A percentile compares a stretch with the other conserved stretches of the same genome.
phyloP scores from a whole-genome alignment of 2,329 filamentous ascomycete species.

The Coleophoma crateriformis region DNA sequence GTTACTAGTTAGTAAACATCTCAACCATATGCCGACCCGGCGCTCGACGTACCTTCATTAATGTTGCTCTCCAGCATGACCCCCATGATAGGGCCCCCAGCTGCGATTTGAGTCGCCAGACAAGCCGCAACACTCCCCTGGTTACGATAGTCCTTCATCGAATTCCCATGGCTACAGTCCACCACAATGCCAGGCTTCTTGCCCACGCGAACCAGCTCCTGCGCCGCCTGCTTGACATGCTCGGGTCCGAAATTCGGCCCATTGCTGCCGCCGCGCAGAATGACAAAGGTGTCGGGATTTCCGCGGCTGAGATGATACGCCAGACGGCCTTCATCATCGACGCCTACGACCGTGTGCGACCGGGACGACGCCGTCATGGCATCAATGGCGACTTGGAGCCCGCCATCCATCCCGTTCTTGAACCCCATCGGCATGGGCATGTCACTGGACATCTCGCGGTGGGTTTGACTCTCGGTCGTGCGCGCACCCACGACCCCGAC shows the following conservation, averaged over 20 bases:
- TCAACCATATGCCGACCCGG: no score
- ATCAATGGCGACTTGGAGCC: slow-evolving; percentile 85
- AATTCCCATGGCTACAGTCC: slow-evolving; percentile 98
- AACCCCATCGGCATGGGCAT: slow-evolving; percentile 97
- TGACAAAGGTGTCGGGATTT: slow-evolving; percentile 97
- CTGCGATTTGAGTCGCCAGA: slow-evolving; percentile 77
- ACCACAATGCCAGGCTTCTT: slow-evolving; percentile 92
- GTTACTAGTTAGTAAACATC: no score
- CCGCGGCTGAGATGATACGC: slow-evolving; percentile 90
- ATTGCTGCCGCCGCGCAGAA: slow-evolving; percentile 83
- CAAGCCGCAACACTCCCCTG: slow-evolving; percentile 86
- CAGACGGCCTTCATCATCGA: slow-evolving; percentile 94
- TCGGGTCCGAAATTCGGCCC: slow-evolving; percentile 92
- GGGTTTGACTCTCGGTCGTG: slow-evolving; percentile 93
- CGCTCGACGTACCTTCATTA: slow-evolving; percentile 59
- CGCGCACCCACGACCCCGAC: slow-evolving; percentile 92
- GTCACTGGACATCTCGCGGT: slow-evolving; percentile 91
- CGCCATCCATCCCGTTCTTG: slow-evolving; percentile 98
- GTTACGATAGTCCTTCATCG: slow-evolving; percentile 93
- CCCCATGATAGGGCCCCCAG: slow-evolving; percentile 86
- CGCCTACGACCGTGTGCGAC: slow-evolving; percentile 96
- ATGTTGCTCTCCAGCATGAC: slow-evolving; percentile 99
- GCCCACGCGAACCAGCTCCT: slow-evolving; percentile 74
- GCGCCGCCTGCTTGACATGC: slow-evolving; percentile 73
- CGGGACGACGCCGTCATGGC: slow-evolving; percentile 82